Evolutionary conservation across 306 rosid genomes (phyloP), one percentile per base, ranked within the genome.

Genomic region (Vigna unguiculata): DNA sequence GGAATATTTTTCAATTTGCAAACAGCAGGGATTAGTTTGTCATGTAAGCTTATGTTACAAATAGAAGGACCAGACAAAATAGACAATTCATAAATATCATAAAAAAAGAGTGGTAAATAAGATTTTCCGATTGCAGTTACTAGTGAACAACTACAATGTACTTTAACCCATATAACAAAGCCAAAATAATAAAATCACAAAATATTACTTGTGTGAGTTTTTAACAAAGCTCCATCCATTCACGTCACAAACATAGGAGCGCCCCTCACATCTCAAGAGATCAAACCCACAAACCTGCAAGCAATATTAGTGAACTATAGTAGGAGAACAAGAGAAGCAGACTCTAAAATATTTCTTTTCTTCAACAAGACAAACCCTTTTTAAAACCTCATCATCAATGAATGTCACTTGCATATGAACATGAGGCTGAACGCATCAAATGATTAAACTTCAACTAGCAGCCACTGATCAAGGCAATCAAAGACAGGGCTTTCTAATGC

Each of bases 171-270:
- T 45, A 72, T 22, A 79, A 38, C 24, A 75, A 74, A 49, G 57
- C 51, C 45, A 72, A 47, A 53, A 78, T 19, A 65, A 66, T 36
- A 71, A 36, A 74, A 75, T 46, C 52, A 69, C 28, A 51, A 76
- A 25, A 49, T 28, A 21, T 86, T 94, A 94, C 98, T 94, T 94
- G 96, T 94, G 88, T 11, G 98, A 94, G 74, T 94, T 94, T 80
- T 94, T 94, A 57, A 94, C 98, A 63, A 94, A 94, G 79, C 98
- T 94, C 98, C 98, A 94, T 78, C 98, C 98, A 76, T 94, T 94
- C 77, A 94, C 98, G 47, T 94, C 98, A 85, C 97, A 94, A 75
- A 94, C 98, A 57, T 94, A 94, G 43, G 98, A 94, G 70, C 95
- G 91, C 21, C 98, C 98, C 81, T 94, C 98, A 73, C 96, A 86